phyloP scores from a whole-genome alignment of 2,329 filamentous ascomycete genomes.

The Diaporthe citriasiana region DNA sequence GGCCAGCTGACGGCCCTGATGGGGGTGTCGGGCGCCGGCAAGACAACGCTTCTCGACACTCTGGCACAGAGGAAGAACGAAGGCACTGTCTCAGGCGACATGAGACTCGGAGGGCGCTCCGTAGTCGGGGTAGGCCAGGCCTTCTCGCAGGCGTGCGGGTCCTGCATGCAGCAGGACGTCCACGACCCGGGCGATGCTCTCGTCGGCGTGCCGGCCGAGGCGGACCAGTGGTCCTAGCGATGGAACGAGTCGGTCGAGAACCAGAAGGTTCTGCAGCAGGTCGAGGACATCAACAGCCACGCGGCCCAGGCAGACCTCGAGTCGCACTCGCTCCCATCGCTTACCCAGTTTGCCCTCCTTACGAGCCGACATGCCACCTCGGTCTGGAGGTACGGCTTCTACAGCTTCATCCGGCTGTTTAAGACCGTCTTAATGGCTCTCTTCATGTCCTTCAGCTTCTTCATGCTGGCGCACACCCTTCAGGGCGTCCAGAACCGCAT shows the following conservation, averaged over 20 bases:
- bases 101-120: slow-evolving; percentile 70
- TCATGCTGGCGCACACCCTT: slow-evolving; percentile 65
- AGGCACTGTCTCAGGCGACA: slow-evolving; percentile 57
- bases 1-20: slow-evolving; percentile 83
- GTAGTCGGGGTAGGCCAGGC: slow-evolving; percentile 76
- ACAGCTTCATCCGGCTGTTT: slow-evolving; percentile 1
- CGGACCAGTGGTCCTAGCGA: slow-evolving; percentile 43
- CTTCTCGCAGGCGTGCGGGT: slow-evolving; percentile 69
- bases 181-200: slow-evolving; percentile 77
- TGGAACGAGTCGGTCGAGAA: background rate
- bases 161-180: slow-evolving; percentile 79
- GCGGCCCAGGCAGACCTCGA: background rate
- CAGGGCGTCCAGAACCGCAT: slow-evolving; percentile 78
- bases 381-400: slow-evolving; percentile 8
- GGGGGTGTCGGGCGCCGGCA: slow-evolving; percentile 86
- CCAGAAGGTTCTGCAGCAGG: background rate
- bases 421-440: slow-evolving; percentile 9
- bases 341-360: slow-evolving; percentile 1
- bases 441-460: slow-evolving; percentile 79
- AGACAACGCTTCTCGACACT: slow-evolving; percentile 87
- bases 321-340: background rate
- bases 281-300: background rate
- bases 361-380: background rate
- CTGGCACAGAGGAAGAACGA: slow-evolving; percentile 85
- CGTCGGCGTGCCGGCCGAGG: slow-evolving; percentile 54